phyloP scores from a whole-genome alignment of 495 filamentous ascomycete species.

The Talaromyces liani region DNA sequence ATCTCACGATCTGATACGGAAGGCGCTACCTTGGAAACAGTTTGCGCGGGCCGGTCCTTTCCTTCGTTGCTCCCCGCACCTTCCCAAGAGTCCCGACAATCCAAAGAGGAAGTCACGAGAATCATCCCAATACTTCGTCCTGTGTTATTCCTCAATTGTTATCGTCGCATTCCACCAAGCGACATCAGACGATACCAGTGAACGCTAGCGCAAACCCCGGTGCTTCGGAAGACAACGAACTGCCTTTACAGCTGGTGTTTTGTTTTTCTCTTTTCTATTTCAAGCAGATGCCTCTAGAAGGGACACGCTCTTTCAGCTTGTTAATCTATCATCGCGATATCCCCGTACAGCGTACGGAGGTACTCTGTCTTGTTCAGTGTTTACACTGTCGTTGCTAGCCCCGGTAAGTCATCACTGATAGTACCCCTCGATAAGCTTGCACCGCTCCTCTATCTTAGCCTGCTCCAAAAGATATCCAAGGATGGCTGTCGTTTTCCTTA shows the following conservation, averaged over 20 bases:
- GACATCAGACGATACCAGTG: background rate
- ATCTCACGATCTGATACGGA: constrained; percentile 1
- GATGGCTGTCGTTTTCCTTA: background rate
- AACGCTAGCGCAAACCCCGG: background rate
- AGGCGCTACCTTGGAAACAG: constrained; percentile 1
- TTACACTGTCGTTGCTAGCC: background rate
- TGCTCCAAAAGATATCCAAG: background rate
- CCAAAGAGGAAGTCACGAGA: background rate
- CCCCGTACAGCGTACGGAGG: background rate
- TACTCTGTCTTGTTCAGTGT: background rate
- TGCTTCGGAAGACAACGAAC: background rate
- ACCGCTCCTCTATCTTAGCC: background rate
- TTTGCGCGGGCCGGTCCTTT: constrained; percentile 6
- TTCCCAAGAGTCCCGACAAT: background rate
- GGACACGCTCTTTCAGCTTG: background rate
- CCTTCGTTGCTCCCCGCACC: constrained; percentile 2
- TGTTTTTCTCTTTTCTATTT: background rate
- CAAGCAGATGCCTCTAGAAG: background rate
- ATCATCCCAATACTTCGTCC: background rate
- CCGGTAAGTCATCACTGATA: background rate
- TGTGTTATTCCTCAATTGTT: background rate
- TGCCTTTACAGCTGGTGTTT: background rate
- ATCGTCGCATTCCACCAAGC: background rate
- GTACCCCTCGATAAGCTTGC: background rate
- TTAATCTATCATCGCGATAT: background rate